Base-by-base conservation (phyloP, 1,139 yeast genomes). In the Nakaseomyces nivariensis region DNA sequence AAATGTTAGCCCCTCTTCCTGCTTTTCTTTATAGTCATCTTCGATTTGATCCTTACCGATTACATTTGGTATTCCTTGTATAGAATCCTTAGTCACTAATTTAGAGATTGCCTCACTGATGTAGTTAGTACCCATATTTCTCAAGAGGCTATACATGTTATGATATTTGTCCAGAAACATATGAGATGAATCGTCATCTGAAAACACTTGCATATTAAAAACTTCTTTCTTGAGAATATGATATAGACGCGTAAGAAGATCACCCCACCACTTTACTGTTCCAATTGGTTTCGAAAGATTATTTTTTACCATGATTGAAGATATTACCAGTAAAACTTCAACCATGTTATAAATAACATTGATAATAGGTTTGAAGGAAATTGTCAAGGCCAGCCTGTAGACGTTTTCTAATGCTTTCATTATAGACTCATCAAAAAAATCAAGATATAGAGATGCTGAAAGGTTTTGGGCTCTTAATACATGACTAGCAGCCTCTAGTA, bases 401-500 rank as follows among this genome's bases (percentile, higher is more conserved):
- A 63, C 45, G 5, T 53, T 46, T 46, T 60, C 61, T 25, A 64
- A 36, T 7, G 59, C 54, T 24, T 54, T 53, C 25, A 58, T 38
- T 3, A 62, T 37, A 4, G 48, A 36, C 4, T 46, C 45, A 47
- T 58, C 63, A 24, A 64, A 52, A 44, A 63, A 58, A 10, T 49
- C 52, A 3, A 29, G 29, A 25, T 57, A 54, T 3, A 46, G 50
- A 8, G 48, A 51, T 13, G 50, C 37, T 5, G 58, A 43, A 29
- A 56, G 56, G 4, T 52, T 54, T 45, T 57, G 62, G 4, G 34
- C 25, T 10, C 34, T 27, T 31, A 58, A 54, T 17, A 60, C 58
- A 51, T 54, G 64, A 56, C 52, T 62, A 47, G 52, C 68, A 36
- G 67, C 58, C 55, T 82, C 87, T 29, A 82, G 58, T 2, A 78